Evolutionary conservation across 2,329 filamentous ascomycete genomes (phyloP).

Genomic region (Teratosphaeria pseudoeucalypti): DNA sequence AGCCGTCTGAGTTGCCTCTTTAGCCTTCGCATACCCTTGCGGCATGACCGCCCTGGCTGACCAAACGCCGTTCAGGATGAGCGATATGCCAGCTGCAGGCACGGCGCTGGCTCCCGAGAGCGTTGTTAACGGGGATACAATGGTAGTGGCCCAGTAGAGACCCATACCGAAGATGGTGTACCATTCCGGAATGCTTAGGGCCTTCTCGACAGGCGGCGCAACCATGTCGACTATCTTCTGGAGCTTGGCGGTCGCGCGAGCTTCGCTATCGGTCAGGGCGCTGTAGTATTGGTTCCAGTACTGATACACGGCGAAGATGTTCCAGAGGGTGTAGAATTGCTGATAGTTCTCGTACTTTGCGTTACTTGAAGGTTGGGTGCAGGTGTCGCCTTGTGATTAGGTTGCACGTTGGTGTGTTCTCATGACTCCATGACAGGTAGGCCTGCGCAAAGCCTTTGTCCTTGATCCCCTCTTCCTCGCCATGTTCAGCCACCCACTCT

Average conservation of each 20-base stretch:
- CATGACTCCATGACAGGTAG: neutral
- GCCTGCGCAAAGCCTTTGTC: neutral
- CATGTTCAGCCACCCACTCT: neutral
- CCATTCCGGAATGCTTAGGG: neutral
- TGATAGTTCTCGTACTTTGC: neutral
- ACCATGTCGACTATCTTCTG: neutral
- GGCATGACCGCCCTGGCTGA: neutral
- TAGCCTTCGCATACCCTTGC: neutral
- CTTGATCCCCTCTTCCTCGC: neutral
- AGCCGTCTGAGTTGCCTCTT: neutral
- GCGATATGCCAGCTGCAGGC: neutral
- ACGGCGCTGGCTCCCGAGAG: neutral
- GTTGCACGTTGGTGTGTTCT: neutral
- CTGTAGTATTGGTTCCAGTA: neutral
- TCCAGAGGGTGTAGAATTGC: neutral
- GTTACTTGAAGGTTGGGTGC: neutral
- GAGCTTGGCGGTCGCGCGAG: neutral
- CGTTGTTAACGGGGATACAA: no score
- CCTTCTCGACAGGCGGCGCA: neutral
- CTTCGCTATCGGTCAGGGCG: neutral
- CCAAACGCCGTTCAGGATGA: neutral
- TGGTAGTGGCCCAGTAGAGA: neutral
- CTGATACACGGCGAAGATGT: neutral
- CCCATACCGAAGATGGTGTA: neutral
- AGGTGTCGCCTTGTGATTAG: neutral